Conservation (phyloP, 345 rosid species). For the Euphorbia tirucalli region DNA sequence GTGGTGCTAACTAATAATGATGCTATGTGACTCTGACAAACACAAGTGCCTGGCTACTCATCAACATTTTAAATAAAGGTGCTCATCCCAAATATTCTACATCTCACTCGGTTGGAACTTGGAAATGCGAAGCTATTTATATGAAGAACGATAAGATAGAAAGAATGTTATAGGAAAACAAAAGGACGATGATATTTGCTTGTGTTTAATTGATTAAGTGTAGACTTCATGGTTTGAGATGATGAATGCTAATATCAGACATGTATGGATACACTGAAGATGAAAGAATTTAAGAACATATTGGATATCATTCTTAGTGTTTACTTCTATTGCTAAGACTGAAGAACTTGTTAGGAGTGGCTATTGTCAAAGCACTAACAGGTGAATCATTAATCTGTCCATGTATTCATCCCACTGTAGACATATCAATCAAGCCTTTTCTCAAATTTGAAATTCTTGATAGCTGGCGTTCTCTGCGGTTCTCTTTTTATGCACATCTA, state of each 20-base stretch:
- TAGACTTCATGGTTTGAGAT: neutral
- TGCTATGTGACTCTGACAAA: neutral
- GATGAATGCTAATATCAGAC: neutral
- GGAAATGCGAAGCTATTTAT: neutral
- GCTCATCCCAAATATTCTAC: neutral
- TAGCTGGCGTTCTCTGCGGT: neutral
- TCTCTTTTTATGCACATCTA: neutral
- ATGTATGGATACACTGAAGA: neutral
- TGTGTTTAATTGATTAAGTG: neutral
- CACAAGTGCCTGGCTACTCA: neutral
- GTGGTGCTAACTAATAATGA: neutral
- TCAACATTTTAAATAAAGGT: neutral
- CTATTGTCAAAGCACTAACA: neutral
- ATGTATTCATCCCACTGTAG: neutral
- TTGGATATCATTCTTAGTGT: neutral
- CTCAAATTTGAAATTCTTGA: neutral
- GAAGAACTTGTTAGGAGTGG: neutral
- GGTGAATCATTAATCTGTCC: neutral
- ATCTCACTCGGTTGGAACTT: neutral
- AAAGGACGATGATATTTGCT: neutral
- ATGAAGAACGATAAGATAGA: neutral
- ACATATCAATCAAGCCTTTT: neutral
- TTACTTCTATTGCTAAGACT: neutral
- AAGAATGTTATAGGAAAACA: neutral
- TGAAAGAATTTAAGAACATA: neutral